phyloP scores from a whole-genome alignment of 331 rosid genomes.

The Cydonia oblonga region DNA sequence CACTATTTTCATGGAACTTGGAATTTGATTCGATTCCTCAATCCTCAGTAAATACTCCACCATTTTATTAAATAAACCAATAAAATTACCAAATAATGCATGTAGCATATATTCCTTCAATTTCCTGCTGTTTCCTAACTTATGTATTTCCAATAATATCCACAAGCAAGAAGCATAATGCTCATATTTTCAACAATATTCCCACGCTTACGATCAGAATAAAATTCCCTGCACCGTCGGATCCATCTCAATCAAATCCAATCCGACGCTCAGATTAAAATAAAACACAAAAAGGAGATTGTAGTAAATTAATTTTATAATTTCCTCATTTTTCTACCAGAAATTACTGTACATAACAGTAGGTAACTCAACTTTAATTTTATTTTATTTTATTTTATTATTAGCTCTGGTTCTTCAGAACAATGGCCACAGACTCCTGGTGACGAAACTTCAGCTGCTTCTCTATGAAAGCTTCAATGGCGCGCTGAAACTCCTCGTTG shows the following conservation, averaged over 20 bases:
- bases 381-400: neutral
- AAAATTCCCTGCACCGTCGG: neutral
- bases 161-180: neutral
- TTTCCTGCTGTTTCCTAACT: too few relatives aligned
- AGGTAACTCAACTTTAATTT: neutral
- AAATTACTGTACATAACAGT: neutral
- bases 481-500: constrained; percentile 58
- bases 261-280: neutral
- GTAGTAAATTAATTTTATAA: neutral
- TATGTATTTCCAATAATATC: too few relatives aligned
- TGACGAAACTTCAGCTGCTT: constrained; percentile 53
- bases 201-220: neutral
- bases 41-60: too few relatives aligned
- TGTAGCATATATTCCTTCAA: neutral
- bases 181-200: neutral
- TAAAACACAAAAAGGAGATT: neutral
- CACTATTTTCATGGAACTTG: too few relatives aligned
- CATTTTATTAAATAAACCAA: too few relatives aligned
- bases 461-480: constrained; percentile 67
- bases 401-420: constrained; percentile 19
- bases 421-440: constrained; percentile 35
- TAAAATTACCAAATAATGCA: neutral
- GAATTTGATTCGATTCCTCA: too few relatives aligned
- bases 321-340: neutral
- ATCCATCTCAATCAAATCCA: neutral